Evolutionary conservation across 768 basidiomycete genomes (phyloP).

Genomic region (Collybia nuda): DNA sequence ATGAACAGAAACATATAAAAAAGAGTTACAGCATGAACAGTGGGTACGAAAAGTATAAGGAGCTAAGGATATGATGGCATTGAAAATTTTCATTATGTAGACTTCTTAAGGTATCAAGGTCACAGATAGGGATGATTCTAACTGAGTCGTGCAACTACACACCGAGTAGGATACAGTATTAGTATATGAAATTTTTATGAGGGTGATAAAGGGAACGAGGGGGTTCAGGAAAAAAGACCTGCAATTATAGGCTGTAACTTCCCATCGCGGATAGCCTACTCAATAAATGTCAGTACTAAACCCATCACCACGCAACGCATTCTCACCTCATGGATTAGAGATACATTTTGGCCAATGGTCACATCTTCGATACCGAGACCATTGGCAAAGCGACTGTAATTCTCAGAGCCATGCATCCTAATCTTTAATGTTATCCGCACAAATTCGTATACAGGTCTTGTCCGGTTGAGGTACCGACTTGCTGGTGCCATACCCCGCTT

Average conservation of each 20-base stretch:
- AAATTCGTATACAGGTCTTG: constrained; percentile 67
- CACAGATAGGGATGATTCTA: too few relatives aligned
- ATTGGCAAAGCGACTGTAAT: constrained; percentile 44
- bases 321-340: constrained; percentile 66
- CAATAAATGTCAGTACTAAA: constrained; percentile 2
- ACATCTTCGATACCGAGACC: constrained; percentile 48
- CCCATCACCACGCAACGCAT: background rate
- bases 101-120: too few relatives aligned
- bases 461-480: constrained; percentile 57
- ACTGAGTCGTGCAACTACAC: too few relatives aligned
- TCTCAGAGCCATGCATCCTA: constrained; percentile 77
- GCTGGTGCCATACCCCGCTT: constrained; percentile 64
- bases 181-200: too few relatives aligned
- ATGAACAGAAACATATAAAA: too few relatives aligned
- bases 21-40: too few relatives aligned
- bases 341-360: constrained; percentile 73
- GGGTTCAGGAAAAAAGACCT: constrained; percentile 40
- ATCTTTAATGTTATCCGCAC: constrained; percentile 65
- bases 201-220: too few relatives aligned
- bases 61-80: too few relatives aligned
- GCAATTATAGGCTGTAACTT: constrained; percentile 60
- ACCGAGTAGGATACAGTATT: too few relatives aligned
- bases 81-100: too few relatives aligned
- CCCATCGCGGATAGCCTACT: constrained; percentile 47
- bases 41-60: too few relatives aligned